phyloP scores from a whole-genome alignment of 2,329 filamentous ascomycete species.

The Neonectria hederae region DNA sequence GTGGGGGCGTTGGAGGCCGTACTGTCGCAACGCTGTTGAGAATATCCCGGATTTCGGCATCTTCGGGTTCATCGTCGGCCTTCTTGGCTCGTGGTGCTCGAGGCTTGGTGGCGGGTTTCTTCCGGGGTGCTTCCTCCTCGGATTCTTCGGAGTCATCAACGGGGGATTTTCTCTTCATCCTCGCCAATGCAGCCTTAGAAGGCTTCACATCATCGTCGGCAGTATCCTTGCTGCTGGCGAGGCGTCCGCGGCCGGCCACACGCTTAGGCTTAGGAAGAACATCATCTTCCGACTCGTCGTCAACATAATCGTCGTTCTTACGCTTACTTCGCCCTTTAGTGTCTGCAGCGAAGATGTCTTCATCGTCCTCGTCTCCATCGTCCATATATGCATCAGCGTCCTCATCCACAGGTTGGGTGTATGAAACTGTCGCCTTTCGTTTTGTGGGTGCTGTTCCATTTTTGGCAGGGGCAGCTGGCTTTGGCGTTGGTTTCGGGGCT shows the following conservation, averaged over 20 bases:
- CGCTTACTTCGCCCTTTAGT: conserved; percentile 71
- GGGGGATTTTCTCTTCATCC: conserved; percentile 68
- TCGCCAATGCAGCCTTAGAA: conserved; percentile 43
- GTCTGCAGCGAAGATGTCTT: conserved; percentile 85
- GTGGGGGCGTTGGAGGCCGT: conserved; percentile 83
- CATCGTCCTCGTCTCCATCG: conserved; percentile 74
- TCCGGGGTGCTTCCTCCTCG: conserved; percentile 68
- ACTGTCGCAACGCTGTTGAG: conserved; percentile 88
- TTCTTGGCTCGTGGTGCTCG: conserved; percentile 72
- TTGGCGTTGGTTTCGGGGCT: conserved; percentile 45
- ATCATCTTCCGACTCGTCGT: conserved; percentile 79
- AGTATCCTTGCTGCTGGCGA: conserved; percentile 32
- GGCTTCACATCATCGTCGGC: conserved; percentile 43
- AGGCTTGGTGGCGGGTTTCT: conserved; percentile 68
- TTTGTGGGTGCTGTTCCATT: conserved; percentile 48
- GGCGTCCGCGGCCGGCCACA: conserved; percentile 55
- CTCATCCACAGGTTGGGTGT: conserved; percentile 53
- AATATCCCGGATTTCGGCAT: conserved; percentile 79
- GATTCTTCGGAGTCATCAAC: conserved; percentile 64
- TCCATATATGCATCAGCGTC: conserved; percentile 69
- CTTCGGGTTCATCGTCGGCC: conserved; percentile 68
- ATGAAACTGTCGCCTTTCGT: conserved; percentile 54
- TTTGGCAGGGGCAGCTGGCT: conserved; percentile 40
- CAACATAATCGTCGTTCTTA: conserved; percentile 78
- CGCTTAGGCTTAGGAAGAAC: conserved; percentile 68